These are phyloP conservation scores for Lumnitzera littorea DNA, from an alignment of 345 rosid genomes.

Conservation along the genomic window DNA sequence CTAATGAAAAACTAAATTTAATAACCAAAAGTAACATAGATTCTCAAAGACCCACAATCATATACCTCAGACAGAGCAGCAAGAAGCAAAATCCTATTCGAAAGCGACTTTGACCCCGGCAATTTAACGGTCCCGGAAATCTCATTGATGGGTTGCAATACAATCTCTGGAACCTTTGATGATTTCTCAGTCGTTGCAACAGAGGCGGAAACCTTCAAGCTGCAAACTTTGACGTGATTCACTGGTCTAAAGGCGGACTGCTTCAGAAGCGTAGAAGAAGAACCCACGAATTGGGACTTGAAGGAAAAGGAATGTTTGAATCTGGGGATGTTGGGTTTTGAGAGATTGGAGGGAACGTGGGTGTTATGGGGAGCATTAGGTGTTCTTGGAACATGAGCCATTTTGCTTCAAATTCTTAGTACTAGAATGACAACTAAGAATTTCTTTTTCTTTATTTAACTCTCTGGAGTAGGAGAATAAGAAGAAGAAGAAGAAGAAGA, in stretches of 20 bases:
- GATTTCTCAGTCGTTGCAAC: constrained; percentile 59
- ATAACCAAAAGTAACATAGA: not conserved
- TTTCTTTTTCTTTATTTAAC: not conserved
- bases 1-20: too few relatives aligned
- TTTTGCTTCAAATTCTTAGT: constrained; percentile 2
- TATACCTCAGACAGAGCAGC: constrained; percentile 87
- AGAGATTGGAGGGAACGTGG: constrained; percentile 18
- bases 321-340: constrained; percentile 12
- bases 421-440: not conserved
- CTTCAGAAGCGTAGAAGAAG: constrained; percentile 12
- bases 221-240: constrained; percentile 8
- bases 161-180: constrained; percentile 57
- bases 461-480: not conserved
- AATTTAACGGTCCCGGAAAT: constrained; percentile 74
- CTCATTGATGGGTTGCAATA: constrained; percentile 74
- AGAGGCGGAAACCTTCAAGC: constrained; percentile 30
- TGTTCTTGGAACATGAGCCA: constrained; percentile 61
- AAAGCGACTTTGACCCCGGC: constrained; percentile 93
- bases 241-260: constrained; percentile 22
- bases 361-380: constrained; percentile 30
- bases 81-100: constrained; percentile 87
- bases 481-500: too few relatives aligned
- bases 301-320: constrained; percentile 25
- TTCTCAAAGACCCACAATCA: not conserved
- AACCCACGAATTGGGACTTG: constrained; percentile 29